These are phyloP conservation scores for Fusarium vanettenii DNA, from an alignment of 2,329 filamentous ascomycete genomes.

Conservation along the genomic window DNA sequence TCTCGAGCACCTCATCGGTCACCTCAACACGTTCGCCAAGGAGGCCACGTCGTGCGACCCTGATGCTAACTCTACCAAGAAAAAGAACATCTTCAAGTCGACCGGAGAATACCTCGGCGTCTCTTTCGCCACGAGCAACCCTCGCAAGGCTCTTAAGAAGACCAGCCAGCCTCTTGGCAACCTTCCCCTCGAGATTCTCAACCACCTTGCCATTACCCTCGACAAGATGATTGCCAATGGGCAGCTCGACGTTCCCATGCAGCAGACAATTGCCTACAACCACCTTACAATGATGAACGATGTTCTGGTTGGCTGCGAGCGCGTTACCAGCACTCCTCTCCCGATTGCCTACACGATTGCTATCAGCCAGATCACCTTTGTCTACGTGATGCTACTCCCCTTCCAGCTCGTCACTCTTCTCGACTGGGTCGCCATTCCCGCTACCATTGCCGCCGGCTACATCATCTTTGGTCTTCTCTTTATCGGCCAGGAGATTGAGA, in stretches of 20 bases:
- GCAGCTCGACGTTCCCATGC: conserved; percentile 66
- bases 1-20: conserved; percentile 74
- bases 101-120: conserved; percentile 80
- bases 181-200: conserved; percentile 84
- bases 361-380: conserved; percentile 87
- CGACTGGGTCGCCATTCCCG: conserved; percentile 81
- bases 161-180: conserved; percentile 81
- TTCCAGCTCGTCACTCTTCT: conserved; percentile 79
- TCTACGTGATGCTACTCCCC: conserved; percentile 83
- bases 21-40: conserved; percentile 81
- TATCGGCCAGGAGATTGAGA: conserved; percentile 86
- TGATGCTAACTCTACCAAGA: conserved; percentile 49
- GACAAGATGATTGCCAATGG: conserved; percentile 69
- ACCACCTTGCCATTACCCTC: conserved; percentile 75
- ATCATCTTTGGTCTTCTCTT: conserved; percentile 82
- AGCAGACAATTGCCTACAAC: conserved; percentile 71
- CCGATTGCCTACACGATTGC: conserved; percentile 86
- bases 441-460: conserved; percentile 77
- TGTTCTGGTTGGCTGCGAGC: conserved; percentile 77
- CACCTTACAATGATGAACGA: conserved; percentile 76
- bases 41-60: conserved; percentile 58
- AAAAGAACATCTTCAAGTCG: conserved; percentile 69
- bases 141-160: conserved; percentile 80
- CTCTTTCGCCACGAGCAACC: conserved; percentile 81
- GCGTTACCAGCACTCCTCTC: conserved; percentile 84